phyloP scores from a whole-genome alignment of 1,284 basidiomycete genomes.

The Trametes polyzona region DNA sequence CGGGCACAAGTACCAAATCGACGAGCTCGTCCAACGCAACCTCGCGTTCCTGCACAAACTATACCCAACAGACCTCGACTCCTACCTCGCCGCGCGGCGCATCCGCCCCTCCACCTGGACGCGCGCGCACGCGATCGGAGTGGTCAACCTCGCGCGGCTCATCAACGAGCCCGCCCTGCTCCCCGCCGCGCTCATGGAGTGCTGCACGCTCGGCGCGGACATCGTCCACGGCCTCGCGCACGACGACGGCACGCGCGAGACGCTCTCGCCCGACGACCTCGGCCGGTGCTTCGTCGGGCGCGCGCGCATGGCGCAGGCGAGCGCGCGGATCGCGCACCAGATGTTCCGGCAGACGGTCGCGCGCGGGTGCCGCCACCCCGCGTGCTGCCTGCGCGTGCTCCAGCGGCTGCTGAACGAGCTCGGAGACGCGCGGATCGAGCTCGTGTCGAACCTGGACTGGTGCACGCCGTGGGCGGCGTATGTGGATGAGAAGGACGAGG shows the following conservation, averaged over 20 bases:
- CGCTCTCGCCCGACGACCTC: constrained; percentile 23
- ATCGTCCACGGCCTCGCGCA: constrained; percentile 17
- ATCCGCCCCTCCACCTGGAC: constrained; percentile 15
- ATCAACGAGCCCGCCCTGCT: constrained; percentile 7
- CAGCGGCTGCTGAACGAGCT: constrained; percentile 30
- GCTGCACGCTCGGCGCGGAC: constrained; percentile 22
- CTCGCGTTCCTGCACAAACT: constrained; percentile 17
- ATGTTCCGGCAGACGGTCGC: constrained; percentile 23
- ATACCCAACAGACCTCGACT: constrained; percentile 22
- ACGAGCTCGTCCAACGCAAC: constrained; percentile 16
- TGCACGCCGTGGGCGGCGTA: constrained; percentile 23
- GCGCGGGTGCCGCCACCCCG: constrained; percentile 11
- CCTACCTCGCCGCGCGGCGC: constrained; percentile 13
- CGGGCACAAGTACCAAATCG: constrained; percentile 25
- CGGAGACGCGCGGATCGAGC: constrained; percentile 31
- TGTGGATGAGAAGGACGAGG: constrained; percentile 22
- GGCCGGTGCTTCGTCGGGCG: constrained; percentile 25
- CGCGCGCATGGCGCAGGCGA: constrained; percentile 23
- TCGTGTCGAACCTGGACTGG: constrained; percentile 24
- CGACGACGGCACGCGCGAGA: constrained; percentile 18
- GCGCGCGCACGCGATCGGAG: constrained; percentile 18
- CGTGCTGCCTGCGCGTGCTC: constrained; percentile 22
- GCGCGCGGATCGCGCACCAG: constrained; percentile 25
- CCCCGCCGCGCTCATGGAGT: constrained; percentile 25
- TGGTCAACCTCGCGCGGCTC: constrained; percentile 25